phyloP scores from a whole-genome alignment of 495 filamentous ascomycete species.

The Neurospora terricola region DNA sequence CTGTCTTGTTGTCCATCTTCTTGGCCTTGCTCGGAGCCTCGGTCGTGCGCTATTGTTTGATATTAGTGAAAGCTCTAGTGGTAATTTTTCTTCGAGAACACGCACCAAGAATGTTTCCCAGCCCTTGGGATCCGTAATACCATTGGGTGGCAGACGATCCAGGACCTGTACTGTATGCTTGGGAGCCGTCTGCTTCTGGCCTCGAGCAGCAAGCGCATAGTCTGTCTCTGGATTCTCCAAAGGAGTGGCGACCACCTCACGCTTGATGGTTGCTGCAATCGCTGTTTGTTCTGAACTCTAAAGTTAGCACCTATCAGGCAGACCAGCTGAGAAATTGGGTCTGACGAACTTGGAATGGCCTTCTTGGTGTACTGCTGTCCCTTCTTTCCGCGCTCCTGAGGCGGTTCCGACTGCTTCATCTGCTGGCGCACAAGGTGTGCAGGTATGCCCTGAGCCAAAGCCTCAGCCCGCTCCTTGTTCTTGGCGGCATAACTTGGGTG shows the following conservation, averaged over 20 bases:
- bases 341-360: constrained; percentile 68
- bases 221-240: constrained; percentile 65
- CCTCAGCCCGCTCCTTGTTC: constrained; percentile 39
- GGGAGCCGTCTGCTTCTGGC: constrained; percentile 53
- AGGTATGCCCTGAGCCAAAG: constrained; percentile 39
- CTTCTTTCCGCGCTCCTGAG: constrained; percentile 46
- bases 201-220: constrained; percentile 48
- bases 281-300: constrained; percentile 61
- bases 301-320: neutral
- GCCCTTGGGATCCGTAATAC: constrained; percentile 31
- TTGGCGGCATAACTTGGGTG: constrained; percentile 65
- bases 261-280: constrained; percentile 58
- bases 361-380: constrained; percentile 63
- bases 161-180: constrained; percentile 42
- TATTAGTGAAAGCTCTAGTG: neutral
- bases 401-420: constrained; percentile 22
- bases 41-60: constrained; percentile 12
- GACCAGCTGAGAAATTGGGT: neutral
- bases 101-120: constrained; percentile 52
- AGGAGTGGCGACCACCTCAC: constrained; percentile 70
- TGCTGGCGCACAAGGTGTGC: constrained; percentile 35
- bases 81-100: neutral
- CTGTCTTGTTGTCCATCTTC: constrained; percentile 66
- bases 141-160: constrained; percentile 28
- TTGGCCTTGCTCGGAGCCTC: constrained; percentile 39